These are phyloP conservation scores for Nakazawaea holstii DNA, from an alignment of 805 yeast species.

Conservation along the genomic window DNA sequence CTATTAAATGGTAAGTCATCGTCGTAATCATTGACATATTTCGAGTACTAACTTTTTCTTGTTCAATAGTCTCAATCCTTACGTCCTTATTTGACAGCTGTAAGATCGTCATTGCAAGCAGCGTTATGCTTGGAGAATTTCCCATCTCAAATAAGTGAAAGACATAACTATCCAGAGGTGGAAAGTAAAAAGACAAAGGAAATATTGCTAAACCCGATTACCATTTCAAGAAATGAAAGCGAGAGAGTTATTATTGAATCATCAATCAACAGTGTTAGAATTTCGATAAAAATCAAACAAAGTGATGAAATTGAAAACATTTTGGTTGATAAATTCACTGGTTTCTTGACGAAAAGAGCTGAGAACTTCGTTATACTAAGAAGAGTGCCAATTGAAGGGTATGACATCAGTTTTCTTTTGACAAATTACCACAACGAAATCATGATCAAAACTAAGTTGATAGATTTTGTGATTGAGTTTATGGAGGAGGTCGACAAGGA, in stretches of 20 bases:
- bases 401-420: conserved; percentile 87
- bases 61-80: conserved; percentile 81
- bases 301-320: conserved; percentile 96
- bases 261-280: conserved; percentile 85
- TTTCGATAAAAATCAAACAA: conserved; percentile 89
- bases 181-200: conserved; percentile 83
- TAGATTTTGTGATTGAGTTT: conserved; percentile 94
- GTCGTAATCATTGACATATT: no score
- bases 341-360: conserved; percentile 92
- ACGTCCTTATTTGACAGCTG: conserved; percentile 91
- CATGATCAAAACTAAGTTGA: conserved; percentile 91
- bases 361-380: conserved; percentile 90
- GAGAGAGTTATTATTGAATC: conserved; percentile 92
- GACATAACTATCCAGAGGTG: conserved; percentile 96
- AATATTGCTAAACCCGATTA: conserved; percentile 81
- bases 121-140: conserved; percentile 91
- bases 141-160: conserved; percentile 91
- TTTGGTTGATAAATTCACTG: conserved; percentile 88
- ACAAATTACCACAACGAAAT: conserved; percentile 94
- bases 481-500: conserved; percentile 99
- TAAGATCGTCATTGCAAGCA: conserved; percentile 87
- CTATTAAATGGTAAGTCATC: neutral
- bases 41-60: no score
- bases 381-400: conserved; percentile 85
- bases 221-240: conserved; percentile 87